Evolutionary conservation across 345 rosid genomes (phyloP), one percentile per base, ranked within the genome.

Genomic region (Melastoma malabathricum): DNA sequence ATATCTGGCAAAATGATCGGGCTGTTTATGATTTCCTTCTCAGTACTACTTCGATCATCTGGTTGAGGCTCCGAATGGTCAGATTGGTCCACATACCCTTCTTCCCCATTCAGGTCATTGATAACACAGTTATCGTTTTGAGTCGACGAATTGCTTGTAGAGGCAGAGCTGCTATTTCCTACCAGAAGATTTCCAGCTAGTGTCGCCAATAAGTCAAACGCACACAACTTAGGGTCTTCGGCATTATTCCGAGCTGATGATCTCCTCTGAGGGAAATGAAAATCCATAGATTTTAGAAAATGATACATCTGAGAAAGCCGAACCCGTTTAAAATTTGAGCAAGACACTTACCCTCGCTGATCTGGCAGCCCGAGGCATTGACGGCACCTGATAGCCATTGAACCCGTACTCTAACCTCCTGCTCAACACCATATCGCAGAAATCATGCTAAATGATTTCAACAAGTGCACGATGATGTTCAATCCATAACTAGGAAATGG

Each of bases 141-240:
- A 18, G 71, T 66, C 20, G 69, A 62, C 31, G 61, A 59, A 63
- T 78, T 65, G 46, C 65, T 52, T 14, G 76, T 65, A 58, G 58
- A 54, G 43, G 69, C 74, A 25, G 70, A 25, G 57, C 58, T 59
- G 57, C 66, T 68, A 25, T 55, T 77, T 62, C 79, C 88, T 3
- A 64, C 71, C 57, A 78, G 68, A 54, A 92, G 59, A 57, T 82
- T 81, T 59, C 87, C 94, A 63, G 98, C 98, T 67, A 88, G 86
- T 50, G 87, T 76, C 68, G 98, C 98, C 78, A 92, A 64, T 57
- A 92, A 74, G 74, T 88, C 94, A 62, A 92, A 80, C 5, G 95
- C 82, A 66, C 80, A 66, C 73, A 70, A 68, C 62, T 67, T 64
- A 44, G 66, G 72, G 61, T 72, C 84, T 61, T 68, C 84, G 49